Conservation (phyloP, 225 moss, liverwort and hornwort genomes). For the Neckera pumila region DNA sequence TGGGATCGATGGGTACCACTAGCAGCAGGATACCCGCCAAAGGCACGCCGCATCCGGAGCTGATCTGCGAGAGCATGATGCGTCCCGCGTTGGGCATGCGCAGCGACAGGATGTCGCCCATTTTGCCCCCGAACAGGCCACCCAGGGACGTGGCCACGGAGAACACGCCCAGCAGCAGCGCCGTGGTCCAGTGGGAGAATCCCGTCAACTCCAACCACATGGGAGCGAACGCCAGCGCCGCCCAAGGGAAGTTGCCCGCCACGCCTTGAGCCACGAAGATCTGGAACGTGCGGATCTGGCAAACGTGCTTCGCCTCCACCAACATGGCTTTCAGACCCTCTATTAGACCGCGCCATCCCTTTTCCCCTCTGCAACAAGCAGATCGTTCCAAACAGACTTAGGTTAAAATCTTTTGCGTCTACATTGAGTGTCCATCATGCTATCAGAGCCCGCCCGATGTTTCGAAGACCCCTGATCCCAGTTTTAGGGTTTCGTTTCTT, state of each 20-base stretch:
- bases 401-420: background rate
- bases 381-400: background rate
- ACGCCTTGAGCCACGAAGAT: slow-evolving; percentile 88
- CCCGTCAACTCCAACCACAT: slow-evolving; percentile 94
- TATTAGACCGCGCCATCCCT: slow-evolving; percentile 14
- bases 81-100: slow-evolving; percentile 73
- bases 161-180: slow-evolving; percentile 64
- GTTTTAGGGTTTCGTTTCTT: background rate
- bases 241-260: slow-evolving; percentile 80
- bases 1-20: slow-evolving; percentile 48
- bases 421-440: background rate
- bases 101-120: slow-evolving; percentile 69
- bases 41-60: slow-evolving; percentile 71
- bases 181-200: slow-evolving; percentile 66
- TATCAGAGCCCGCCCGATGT: background rate
- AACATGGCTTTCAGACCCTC: slow-evolving; percentile 51
- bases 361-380: background rate
- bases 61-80: slow-evolving; percentile 93
- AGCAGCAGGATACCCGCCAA: slow-evolving; percentile 64
- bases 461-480: background rate
- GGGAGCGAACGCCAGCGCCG: slow-evolving; percentile 73
- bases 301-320: slow-evolving; percentile 59
- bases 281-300: slow-evolving; percentile 76
- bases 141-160: slow-evolving; percentile 61
- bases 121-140: slow-evolving; percentile 64